phyloP scores from a whole-genome alignment of 768 basidiomycete species.

The Amanita muscaria region DNA sequence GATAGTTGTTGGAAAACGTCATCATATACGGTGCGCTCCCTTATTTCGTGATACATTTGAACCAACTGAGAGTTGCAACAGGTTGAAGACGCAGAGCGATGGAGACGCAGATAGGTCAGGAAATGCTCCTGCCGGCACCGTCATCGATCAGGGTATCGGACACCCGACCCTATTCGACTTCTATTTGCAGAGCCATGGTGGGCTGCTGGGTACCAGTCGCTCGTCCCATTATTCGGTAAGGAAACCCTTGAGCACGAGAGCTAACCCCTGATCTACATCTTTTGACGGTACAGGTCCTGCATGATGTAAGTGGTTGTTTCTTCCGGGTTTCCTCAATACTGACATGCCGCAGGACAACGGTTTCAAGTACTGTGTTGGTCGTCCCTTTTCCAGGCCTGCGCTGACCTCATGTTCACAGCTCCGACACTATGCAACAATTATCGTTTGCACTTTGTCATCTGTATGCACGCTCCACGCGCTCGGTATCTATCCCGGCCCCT shows the following conservation, averaged over 20 bases:
- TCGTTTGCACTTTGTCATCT: conserved; percentile 73
- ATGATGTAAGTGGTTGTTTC: conserved; percentile 27
- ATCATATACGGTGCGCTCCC: conserved; percentile 56
- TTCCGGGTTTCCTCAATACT: not conserved
- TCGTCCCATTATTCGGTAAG: conserved; percentile 39
- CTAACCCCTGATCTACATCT: not conserved
- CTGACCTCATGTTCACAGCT: conserved; percentile 23
- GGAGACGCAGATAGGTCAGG: conserved; percentile 54
- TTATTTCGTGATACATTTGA: no score
- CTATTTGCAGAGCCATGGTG: conserved; percentile 71
- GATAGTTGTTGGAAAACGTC: conserved; percentile 73
- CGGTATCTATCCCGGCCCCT: conserved; percentile 78
- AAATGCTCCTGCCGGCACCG: conserved; percentile 72
- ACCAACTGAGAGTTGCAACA: conserved; percentile 11
- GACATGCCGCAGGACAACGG: conserved; percentile 34
- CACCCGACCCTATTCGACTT: conserved; percentile 73
- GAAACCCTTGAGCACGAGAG: conserved; percentile 8
- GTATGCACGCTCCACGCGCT: conserved; percentile 74
- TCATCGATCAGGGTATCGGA: conserved; percentile 61
- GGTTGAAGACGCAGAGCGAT: conserved; percentile 23
- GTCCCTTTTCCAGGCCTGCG: conserved; percentile 49
- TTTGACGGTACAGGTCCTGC: conserved; percentile 24
- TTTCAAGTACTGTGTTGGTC: conserved; percentile 45
- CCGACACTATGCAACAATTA: conserved; percentile 60
- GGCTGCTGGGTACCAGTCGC: conserved; percentile 65